Percentiles rank a stretch among this genome's conserved stretches.
phyloP scores from a whole-genome alignment of 2,329 filamentous ascomycete genomes.

The Zasmidium angulare region DNA sequence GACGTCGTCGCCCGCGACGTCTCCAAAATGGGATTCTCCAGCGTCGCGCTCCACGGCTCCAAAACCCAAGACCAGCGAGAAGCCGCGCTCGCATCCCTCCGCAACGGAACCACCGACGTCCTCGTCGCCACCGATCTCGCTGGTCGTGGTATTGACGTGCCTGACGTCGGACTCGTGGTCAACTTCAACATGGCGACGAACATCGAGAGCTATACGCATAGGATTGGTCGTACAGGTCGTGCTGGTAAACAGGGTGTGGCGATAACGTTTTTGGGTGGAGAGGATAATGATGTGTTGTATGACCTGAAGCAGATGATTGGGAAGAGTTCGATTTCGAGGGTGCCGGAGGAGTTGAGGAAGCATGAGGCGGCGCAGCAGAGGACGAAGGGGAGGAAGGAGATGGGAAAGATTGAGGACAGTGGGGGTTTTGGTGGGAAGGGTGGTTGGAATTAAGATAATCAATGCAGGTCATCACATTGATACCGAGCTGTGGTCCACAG shows the following conservation, averaged over 20 bases:
- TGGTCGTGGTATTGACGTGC: slow-evolving; percentile 95
- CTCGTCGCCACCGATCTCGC: slow-evolving; percentile 95
- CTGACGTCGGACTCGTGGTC: slow-evolving; percentile 87
- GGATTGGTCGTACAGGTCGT: slow-evolving; percentile 94
- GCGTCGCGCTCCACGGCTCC: slow-evolving; percentile 87
- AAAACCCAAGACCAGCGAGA: slow-evolving; percentile 99
- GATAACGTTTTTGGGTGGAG: slow-evolving; percentile 89
- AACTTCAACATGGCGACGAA: slow-evolving; percentile 98
- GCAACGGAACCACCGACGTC: slow-evolving; percentile 76
- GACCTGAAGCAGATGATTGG: slow-evolving; percentile 93
- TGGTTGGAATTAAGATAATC: slow-evolving; percentile 31
- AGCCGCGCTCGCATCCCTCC: slow-evolving; percentile 81
- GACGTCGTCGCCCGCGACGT: slow-evolving; percentile 93
- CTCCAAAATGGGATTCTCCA: slow-evolving; percentile 86
- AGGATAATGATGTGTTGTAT: slow-evolving; percentile 84
- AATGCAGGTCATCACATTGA: too few relatives aligned
- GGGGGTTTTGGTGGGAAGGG: slow-evolving; percentile 38
- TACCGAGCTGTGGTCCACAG: too few relatives aligned
- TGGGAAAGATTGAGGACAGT: slow-evolving; percentile 37
- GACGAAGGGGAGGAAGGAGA: slow-evolving; percentile 28
- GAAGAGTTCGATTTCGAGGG: slow-evolving; percentile 83
- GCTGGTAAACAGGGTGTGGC: slow-evolving; percentile 95
- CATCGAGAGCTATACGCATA: slow-evolving; percentile 95
- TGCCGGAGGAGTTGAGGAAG: slow-evolving; percentile 86
- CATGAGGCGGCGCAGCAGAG: slow-evolving; percentile 89